phyloP scores from a whole-genome alignment of 2,329 filamentous ascomycete species.

The Rhynchosporium agropyri region DNA sequence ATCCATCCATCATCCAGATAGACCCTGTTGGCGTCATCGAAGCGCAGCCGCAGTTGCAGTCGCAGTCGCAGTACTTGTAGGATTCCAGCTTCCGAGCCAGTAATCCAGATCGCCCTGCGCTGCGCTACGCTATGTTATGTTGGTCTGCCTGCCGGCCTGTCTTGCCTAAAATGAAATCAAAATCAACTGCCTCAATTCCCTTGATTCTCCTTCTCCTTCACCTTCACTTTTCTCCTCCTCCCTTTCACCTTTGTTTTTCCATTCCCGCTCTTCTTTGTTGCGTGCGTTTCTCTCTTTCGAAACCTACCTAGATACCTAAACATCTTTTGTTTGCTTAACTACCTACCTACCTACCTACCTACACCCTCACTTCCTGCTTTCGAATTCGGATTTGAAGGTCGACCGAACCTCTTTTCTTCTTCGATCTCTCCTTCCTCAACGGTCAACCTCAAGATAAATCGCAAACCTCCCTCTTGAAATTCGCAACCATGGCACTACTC shows the following conservation, averaged over 20 bases:
- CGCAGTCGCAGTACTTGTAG: too few relatives aligned
- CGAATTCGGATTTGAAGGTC: not conserved
- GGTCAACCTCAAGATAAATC: not conserved
- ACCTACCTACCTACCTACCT: too few relatives aligned
- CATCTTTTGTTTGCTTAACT: too few relatives aligned
- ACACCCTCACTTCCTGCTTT: too few relatives aligned
- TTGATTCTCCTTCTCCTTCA: constrained; percentile 3
- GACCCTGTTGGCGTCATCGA: constrained; percentile 5
- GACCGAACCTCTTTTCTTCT: not conserved
- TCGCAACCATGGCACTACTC: constrained; percentile 22
- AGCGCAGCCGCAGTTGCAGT: not conserved
- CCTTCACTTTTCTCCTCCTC: not conserved
- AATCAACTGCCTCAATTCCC: not conserved
- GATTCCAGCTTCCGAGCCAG: not conserved
- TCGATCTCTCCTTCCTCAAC: constrained; percentile 17
- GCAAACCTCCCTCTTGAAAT: constrained; percentile 19
- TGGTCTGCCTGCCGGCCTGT: not conserved
- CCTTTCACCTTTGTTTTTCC: not conserved
- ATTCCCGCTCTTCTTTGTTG: not conserved
- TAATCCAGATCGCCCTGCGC: not conserved
- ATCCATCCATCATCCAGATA: not conserved
- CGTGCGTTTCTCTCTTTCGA: too few relatives aligned
- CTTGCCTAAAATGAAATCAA: constrained; percentile 1
- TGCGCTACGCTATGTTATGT: not conserved
- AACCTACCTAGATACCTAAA: too few relatives aligned